Evolutionary conservation across 768 basidiomycete genomes (phyloP).

Genomic region (Tylopilus vinaceipallidus): DNA sequence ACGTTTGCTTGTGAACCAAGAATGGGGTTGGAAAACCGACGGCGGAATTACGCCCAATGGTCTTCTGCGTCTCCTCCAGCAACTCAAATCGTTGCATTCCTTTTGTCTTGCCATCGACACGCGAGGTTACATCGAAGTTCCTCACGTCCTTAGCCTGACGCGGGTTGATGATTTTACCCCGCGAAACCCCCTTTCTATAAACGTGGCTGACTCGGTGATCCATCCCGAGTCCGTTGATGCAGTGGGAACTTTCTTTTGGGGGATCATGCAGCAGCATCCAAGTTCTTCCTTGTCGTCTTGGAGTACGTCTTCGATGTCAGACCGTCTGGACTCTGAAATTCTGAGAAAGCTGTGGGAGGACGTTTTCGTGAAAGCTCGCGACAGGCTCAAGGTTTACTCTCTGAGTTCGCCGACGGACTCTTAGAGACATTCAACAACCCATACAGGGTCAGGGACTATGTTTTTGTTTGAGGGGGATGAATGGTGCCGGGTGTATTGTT

Average conservation of each 20-base stretch:
- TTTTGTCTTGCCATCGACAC: constrained; percentile 18
- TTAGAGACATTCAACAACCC: too few species aligned
- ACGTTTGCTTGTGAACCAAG: constrained; percentile 15
- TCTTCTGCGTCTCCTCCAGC: constrained; percentile 14
- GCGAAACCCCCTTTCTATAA: constrained; percentile 9
- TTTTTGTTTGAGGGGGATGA: too few species aligned
- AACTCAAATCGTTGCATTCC: not conserved
- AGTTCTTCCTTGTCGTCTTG: constrained; percentile 5
- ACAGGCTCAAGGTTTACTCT: not conserved
- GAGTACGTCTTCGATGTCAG: constrained; percentile 7
- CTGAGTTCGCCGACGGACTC: not conserved
- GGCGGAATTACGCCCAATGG: constrained; percentile 19
- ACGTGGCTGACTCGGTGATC: constrained; percentile 19
- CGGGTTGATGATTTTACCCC: not conserved
- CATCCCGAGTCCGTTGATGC: constrained; percentile 15
- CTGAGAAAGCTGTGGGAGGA: constrained; percentile 16
- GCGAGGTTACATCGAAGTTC: not conserved
- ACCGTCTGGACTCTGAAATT: constrained; percentile 15
- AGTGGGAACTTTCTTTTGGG: constrained; percentile 17
- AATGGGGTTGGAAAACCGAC: constrained; percentile 19
- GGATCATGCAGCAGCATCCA: constrained; percentile 8
- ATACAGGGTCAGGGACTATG: too few species aligned
- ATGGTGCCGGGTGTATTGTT: too few species aligned
- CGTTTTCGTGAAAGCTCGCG: constrained; percentile 17
- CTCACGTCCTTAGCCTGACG: not conserved